Base-by-base conservation (phyloP, 768 basidiomycete species). In the Leccinum pellstonianum region DNA sequence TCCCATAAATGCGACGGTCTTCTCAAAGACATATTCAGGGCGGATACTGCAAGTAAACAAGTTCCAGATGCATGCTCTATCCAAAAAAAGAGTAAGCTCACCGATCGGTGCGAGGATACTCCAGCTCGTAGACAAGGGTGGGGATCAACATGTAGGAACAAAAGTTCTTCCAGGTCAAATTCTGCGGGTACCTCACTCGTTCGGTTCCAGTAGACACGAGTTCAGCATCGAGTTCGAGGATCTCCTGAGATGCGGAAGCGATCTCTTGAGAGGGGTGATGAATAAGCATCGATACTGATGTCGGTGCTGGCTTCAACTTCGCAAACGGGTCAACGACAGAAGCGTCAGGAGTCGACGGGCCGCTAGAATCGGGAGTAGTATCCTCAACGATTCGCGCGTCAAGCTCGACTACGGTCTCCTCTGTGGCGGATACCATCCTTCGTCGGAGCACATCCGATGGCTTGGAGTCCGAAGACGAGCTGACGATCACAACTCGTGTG, bases 71-170 rank as follows among this genome's bases (percentile, higher is more conserved):
- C 38, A 17, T 21, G 29, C 38, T n/a, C 59, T 15, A 41, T 23
- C 37, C 4, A 35, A 33, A 33, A 21, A 33, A 27, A 31, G 46
- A 12, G 19, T 52, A 14, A 50, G 75, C 83, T 53, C 68, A 92
- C 92, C 81, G 77, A 33, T 91, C 86, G 10, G 96, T 98, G 54
- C 96, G 79, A 10, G 96, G 96, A 73, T 95, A 99, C 74, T 98
- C 95, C 35, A 98, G 79, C 72, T 98, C 95, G 69, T 99, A 99
- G 7, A 98, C 95, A 47, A 99, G 80, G 0, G 93, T 93, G 14
- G 97, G 97, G 50, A 91, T 86, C 41, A 95, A 76, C 76, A 92
- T 85, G 75, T 95, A 99, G 41, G 88, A 82, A 29, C 83, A 83
- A 70, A 95, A 98, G 73, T 93, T 89, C 67, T 80, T 83, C 69